Conservation (phyloP, 768 basidiomycete species). For the Clitopilus hobsonii region DNA sequence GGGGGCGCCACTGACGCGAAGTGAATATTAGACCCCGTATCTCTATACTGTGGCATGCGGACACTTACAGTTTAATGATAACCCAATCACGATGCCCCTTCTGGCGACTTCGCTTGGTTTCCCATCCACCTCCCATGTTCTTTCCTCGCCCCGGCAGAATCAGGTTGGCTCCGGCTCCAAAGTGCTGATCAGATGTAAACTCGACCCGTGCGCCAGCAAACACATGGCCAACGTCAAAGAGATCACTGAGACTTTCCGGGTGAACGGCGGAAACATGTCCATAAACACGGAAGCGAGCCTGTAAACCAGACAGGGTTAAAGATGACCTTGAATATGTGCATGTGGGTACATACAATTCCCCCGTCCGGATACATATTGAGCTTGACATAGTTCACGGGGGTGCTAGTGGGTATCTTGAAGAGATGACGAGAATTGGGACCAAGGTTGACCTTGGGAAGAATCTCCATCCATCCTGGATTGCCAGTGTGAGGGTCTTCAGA, state of each 20-base stretch:
- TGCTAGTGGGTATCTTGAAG: slow-evolving; percentile 62
- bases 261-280: slow-evolving; percentile 69
- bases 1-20: slow-evolving; percentile 60
- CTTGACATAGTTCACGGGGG: slow-evolving; percentile 72
- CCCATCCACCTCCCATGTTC: slow-evolving; percentile 99
- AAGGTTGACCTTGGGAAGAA: slow-evolving; percentile 71
- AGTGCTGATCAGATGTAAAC: slow-evolving; percentile 90
- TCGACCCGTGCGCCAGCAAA: slow-evolving; percentile 86
- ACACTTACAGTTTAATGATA: slow-evolving; percentile 77
- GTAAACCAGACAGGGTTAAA: slow-evolving; percentile 5
- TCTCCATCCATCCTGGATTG: slow-evolving; percentile 63
- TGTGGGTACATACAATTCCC: slow-evolving; percentile 70
- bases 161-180: slow-evolving; percentile 86
- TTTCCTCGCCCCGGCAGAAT: slow-evolving; percentile 88
- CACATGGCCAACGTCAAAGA: slow-evolving; percentile 87
- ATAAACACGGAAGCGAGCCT: slow-evolving; percentile 93
- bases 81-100: slow-evolving; percentile 89
- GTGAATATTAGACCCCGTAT: slow-evolving; percentile 2
- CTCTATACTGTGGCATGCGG: slow-evolving; percentile 2
- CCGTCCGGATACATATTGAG: slow-evolving; percentile 97
- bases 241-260: slow-evolving; percentile 38
- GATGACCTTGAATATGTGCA: slow-evolving; percentile 5
- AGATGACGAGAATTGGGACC: slow-evolving; percentile 88
- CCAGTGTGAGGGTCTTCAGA: slow-evolving; percentile 49
- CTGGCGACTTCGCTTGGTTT: slow-evolving; percentile 83